Evolutionary conservation across 352 stramenopile species (phyloP).

Genomic region (Globisporangium paddicum): DNA sequence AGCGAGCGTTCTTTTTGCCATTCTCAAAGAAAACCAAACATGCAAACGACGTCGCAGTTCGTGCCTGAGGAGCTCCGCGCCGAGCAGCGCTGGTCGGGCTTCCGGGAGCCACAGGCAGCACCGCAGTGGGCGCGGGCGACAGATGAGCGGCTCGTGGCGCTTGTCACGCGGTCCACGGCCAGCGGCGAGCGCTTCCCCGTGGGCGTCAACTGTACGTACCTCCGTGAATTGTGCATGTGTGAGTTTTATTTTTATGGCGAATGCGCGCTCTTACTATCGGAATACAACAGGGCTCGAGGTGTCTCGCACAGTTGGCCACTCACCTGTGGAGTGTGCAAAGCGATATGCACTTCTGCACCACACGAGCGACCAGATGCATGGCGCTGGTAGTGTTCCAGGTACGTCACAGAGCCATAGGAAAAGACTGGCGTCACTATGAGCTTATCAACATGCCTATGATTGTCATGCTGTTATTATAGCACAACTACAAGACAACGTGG

Average conservation of each 20-base stretch:
- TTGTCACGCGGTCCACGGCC: slow-evolving; percentile 62
- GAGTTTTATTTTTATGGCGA: background rate
- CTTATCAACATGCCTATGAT: background rate
- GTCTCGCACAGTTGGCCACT: slow-evolving; percentile 42
- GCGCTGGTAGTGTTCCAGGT: background rate
- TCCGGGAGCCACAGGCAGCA: slow-evolving; percentile 24
- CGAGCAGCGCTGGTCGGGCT: slow-evolving; percentile 67
- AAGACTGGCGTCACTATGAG: background rate
- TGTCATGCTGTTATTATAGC: background rate
- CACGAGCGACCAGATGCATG: background rate
- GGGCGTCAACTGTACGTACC: slow-evolving; percentile 72
- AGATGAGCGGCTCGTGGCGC: slow-evolving; percentile 57
- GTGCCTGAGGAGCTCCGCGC: slow-evolving; percentile 44
- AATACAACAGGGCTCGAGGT: slow-evolving; percentile 60
- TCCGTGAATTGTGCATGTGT: background rate
- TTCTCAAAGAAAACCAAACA: background rate
- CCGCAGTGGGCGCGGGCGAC: slow-evolving; percentile 36
- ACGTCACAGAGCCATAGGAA: background rate
- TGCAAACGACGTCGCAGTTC: background rate
- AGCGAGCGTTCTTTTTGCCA: slow-evolving; percentile 1
- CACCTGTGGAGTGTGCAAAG: slow-evolving; percentile 78
- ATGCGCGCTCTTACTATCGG: background rate
- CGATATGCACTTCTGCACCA: slow-evolving; percentile 65
- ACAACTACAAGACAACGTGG: background rate
- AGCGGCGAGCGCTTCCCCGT: slow-evolving; percentile 78